Percentiles rank a stretch among this genome's conserved stretches.
phyloP scores from a whole-genome alignment of 345 rosid species.

The Noccaea caerulescens region DNA sequence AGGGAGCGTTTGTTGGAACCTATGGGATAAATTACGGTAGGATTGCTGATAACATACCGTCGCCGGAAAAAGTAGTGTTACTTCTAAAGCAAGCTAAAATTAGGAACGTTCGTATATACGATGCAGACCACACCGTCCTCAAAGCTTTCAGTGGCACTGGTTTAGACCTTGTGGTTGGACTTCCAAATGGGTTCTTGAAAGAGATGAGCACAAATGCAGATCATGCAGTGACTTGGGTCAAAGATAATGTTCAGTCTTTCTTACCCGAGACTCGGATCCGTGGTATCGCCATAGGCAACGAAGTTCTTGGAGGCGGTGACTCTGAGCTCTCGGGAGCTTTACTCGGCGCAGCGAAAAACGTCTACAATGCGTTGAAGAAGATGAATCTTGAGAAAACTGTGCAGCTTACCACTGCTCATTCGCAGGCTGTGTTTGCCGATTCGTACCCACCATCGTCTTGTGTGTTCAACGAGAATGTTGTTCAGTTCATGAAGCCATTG shows the following conservation, averaged over 20 bases:
- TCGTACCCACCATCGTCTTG: slow-evolving; percentile 98
- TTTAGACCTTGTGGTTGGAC: slow-evolving; percentile 80
- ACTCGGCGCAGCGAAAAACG: slow-evolving; percentile 75
- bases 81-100: slow-evolving; percentile 86
- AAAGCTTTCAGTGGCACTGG: slow-evolving; percentile 90
- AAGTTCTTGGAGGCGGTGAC: slow-evolving; percentile 70
- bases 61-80: slow-evolving; percentile 81
- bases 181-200: slow-evolving; percentile 72
- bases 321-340: slow-evolving; percentile 69
- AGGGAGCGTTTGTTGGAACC: slow-evolving; percentile 76
- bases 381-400: slow-evolving; percentile 62
- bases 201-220: slow-evolving; percentile 74
- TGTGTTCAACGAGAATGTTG: slow-evolving; percentile 62
- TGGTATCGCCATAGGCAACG: slow-evolving; percentile 93
- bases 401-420: slow-evolving; percentile 91
- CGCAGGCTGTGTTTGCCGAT: slow-evolving; percentile 81
- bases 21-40: slow-evolving; percentile 97
- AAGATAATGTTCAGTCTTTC: slow-evolving; percentile 80
- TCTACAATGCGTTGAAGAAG: slow-evolving; percentile 65
- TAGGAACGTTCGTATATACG: slow-evolving; percentile 85
- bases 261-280: slow-evolving; percentile 80
- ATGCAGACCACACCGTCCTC: slow-evolving; percentile 84
- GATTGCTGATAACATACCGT: slow-evolving; percentile 88
- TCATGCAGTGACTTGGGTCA: slow-evolving; percentile 83
- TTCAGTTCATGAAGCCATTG: slow-evolving; percentile 84